Evolutionary conservation across 208 protist species (phyloP).

Genomic region (Tritrichomonas foetus): DNA sequence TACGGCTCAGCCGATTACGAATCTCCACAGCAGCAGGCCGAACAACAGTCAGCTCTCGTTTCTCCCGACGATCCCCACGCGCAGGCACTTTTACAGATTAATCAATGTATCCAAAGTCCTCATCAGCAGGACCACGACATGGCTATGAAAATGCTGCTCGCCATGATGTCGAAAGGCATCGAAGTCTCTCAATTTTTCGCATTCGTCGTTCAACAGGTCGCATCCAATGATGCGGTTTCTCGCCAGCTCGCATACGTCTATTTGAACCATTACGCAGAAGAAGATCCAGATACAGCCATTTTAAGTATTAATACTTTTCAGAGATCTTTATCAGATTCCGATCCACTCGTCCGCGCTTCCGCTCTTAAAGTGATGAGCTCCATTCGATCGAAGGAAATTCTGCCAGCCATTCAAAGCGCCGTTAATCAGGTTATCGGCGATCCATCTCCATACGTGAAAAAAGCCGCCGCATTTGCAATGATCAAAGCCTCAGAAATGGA

Average conservation of each 20-base stretch:
- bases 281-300: not conserved
- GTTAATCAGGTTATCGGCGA: not conserved
- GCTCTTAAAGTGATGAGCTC: conserved; percentile 10
- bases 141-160: not conserved
- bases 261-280: conserved; percentile 30
- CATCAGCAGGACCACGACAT: not conserved
- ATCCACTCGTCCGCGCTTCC: not conserved
- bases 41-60: no score
- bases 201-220: conserved; percentile 20
- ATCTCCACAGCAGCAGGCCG: no score
- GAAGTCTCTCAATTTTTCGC: not conserved
- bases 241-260: not conserved
- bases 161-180: not conserved
- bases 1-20: not conserved
- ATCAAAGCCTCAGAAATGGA: conserved; percentile 14
- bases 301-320: conserved; percentile 19
- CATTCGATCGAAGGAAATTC: not conserved
- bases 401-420: not conserved
- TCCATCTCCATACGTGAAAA: conserved; percentile 36
- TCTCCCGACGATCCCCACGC: no score
- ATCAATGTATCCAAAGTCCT: not conserved
- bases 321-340: not conserved
- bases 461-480: conserved; percentile 27
- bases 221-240: not conserved
- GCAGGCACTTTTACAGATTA: not conserved